Evolutionary conservation across 2,329 filamentous ascomycete species (phyloP).

Genomic region (Neopestalotiopsis sp.): DNA sequence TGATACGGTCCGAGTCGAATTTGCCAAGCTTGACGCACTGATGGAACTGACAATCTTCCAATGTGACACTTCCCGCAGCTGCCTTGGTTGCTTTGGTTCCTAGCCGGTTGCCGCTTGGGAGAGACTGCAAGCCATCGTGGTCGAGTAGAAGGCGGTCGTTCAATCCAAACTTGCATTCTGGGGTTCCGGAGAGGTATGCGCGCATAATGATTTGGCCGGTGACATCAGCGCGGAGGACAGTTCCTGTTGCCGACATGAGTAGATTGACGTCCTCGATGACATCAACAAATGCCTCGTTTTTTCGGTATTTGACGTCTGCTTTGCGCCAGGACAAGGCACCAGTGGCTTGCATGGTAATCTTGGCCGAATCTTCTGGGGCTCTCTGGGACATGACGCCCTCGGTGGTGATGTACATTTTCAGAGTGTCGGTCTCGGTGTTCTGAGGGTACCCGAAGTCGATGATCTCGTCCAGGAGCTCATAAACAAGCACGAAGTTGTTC

Average conservation of each 20-base stretch:
- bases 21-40: slow-evolving; percentile 98
- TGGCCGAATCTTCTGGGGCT: slow-evolving; percentile 88
- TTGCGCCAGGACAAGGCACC: slow-evolving; percentile 96
- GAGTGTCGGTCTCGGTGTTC: slow-evolving; percentile 96
- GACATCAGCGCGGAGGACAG: slow-evolving; percentile 92
- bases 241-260: slow-evolving; percentile 97
- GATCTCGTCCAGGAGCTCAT: slow-evolving; percentile 97
- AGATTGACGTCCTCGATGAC: slow-evolving; percentile 99
- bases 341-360: slow-evolving; percentile 99
- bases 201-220: slow-evolving; percentile 99
- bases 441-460: slow-evolving; percentile 99
- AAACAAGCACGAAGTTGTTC: slow-evolving; percentile 99
- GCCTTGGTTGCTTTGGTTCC: slow-evolving; percentile 92
- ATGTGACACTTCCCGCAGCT: slow-evolving; percentile 90
- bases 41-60: slow-evolving; percentile 98
- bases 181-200: slow-evolving; percentile 93
- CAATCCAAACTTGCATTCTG: slow-evolving; percentile 98
- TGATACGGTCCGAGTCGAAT: slow-evolving; percentile 95
- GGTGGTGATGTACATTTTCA: slow-evolving; percentile 99
- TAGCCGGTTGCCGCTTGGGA: slow-evolving; percentile 76
- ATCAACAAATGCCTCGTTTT: slow-evolving; percentile 99
- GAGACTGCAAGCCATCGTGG: slow-evolving; percentile 66
- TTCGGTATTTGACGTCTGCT: slow-evolving; percentile 97
- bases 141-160: slow-evolving; percentile 96
- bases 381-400: slow-evolving; percentile 95